Evolutionary conservation across 2,329 filamentous ascomycete species (phyloP).

Genomic region (Bipolaris bicolor): DNA sequence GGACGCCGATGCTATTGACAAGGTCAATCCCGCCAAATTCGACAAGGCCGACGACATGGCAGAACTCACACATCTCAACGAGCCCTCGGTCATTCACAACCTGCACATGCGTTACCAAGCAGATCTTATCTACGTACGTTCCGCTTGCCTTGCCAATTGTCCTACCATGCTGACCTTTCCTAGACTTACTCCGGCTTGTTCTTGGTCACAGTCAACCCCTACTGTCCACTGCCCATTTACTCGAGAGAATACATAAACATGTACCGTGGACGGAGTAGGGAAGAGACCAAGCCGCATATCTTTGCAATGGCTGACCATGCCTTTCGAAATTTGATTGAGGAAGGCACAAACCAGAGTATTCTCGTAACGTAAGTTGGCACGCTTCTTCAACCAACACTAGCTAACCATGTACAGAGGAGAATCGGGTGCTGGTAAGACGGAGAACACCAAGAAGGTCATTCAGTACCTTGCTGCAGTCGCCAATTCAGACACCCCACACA

Average conservation of each 20-base stretch:
- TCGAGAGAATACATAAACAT: conserved; percentile 96
- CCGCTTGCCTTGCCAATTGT: neutral
- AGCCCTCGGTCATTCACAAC: conserved; percentile 97
- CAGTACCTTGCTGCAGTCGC: conserved; percentile 97
- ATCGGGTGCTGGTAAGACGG: conserved; percentile 96
- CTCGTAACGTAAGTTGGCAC: conserved; percentile 72
- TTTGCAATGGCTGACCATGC: conserved; percentile 97
- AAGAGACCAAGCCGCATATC: conserved; percentile 96
- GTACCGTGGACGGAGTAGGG: conserved; percentile 89
- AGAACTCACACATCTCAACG: conserved; percentile 95
- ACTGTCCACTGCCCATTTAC: conserved; percentile 93
- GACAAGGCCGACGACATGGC: conserved; percentile 99
- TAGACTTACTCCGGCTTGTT: conserved; percentile 96
- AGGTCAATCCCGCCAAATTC: conserved; percentile 99
- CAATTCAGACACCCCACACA: conserved; percentile 73
- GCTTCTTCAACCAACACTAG: neutral
- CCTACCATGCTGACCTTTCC: conserved; percentile 6
- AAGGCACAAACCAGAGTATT: conserved; percentile 96
- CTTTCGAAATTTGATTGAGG: conserved; percentile 92
- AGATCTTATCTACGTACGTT: conserved; percentile 81
- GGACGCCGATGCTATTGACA: conserved; percentile 87
- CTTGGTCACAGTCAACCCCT: conserved; percentile 95
- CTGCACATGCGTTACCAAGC: conserved; percentile 93
- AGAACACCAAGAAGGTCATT: conserved; percentile 99
- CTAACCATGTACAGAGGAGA: conserved; percentile 67